Base-by-base conservation (phyloP, 1,284 basidiomycete species). In the Peniophora sp. region DNA sequence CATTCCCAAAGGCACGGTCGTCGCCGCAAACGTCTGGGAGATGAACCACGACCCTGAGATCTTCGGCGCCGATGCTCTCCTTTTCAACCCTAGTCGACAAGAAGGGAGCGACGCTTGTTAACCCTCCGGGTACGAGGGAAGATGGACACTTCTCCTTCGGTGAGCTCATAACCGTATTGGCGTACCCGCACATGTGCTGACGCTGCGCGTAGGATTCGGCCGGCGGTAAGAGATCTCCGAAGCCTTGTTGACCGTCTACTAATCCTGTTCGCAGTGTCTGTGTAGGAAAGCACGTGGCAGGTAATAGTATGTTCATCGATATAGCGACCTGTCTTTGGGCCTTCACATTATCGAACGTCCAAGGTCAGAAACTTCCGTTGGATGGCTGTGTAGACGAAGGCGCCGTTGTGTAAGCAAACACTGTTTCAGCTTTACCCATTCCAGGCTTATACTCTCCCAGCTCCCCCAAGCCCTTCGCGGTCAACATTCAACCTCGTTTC, bases 261-360 rank as follows among this genome's bases (percentile, higher is more conserved):
- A 5, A 41, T 2, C 62, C 61, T 44, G 62, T 60, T 37, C 53
- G 60, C 32, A 49, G 57, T 6, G 51, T 49, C 17, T 58, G 57
- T 45, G 48, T 53, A 22, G 68, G 68, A 3, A 54, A 62, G 32
- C 62, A 70, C 41, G 58, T 70, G 3, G 68, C 68, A n/a, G 61
- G 63, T 50, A 57, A 64, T 34, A 61, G 60, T 3, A 53, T 68
- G 20, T 58, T 61, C 47, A 66, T 69, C 54, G 64, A 62, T 37
- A 50, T 60, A 0, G 65, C 68, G 0, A 54, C 55, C 36, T 48
- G 67, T 18, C 58, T 67, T 1, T 69, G 68, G 68, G 59, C 64
- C 9, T 64, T 65, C 50, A 49, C 62, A 23, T 59, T 68, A 15
- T 6, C n/a, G 39, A 41, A 22, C 9, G 39, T 41, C 39, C 8